A percentile compares a stretch with the other conserved stretches of the same genome.
phyloP scores from a whole-genome alignment of 202 grass and related monocot species.

The Miscanthus sacchariflorus region DNA sequence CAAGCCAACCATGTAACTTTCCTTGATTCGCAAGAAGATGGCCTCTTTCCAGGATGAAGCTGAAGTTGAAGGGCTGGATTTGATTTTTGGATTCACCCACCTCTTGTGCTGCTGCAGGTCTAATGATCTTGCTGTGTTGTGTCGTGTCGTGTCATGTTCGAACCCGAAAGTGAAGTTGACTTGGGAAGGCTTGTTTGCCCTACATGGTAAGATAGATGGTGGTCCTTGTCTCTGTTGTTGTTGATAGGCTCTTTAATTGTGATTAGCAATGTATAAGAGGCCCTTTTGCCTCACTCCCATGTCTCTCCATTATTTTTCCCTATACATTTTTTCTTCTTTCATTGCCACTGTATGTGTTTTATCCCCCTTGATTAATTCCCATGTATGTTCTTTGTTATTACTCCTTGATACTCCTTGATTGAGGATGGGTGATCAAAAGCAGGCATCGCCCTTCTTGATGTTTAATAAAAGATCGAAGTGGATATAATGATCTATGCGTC shows the following conservation, averaged over 20 bases:
- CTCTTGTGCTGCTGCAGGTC: constrained; percentile 32
- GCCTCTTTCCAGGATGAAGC: constrained; percentile 32
- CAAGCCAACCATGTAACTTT: constrained; percentile 49
- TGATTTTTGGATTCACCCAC: constrained; percentile 46
- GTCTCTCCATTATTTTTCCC: not conserved
- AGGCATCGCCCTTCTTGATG: constrained; percentile 37
- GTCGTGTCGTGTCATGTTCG: constrained; percentile 7
- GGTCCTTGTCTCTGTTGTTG: constrained; percentile 28
- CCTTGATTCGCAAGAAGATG: constrained; percentile 45
- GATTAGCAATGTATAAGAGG: constrained; percentile 17
- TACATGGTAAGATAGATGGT: constrained; percentile 35
- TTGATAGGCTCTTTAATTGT: constrained; percentile 37
- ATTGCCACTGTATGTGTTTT: constrained; percentile 19
- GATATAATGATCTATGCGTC: constrained; percentile 49
- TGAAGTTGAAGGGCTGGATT: constrained; percentile 50
- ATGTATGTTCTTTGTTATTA: constrained; percentile 2
- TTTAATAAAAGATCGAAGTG: constrained; percentile 49
- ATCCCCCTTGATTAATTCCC: not conserved
- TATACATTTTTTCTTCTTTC: not conserved
- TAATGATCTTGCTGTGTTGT: not conserved
- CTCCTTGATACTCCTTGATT: constrained; percentile 16
- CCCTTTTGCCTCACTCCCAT: constrained; percentile 34
- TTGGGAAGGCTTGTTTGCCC: constrained; percentile 6
- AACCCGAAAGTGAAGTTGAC: constrained; percentile 26
- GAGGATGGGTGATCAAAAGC: constrained; percentile 48